Evolutionary conservation across 202 grass and related monocot species (phyloP), one percentile per base, ranked within the genome.

Genomic region (Carex sylvatica): DNA sequence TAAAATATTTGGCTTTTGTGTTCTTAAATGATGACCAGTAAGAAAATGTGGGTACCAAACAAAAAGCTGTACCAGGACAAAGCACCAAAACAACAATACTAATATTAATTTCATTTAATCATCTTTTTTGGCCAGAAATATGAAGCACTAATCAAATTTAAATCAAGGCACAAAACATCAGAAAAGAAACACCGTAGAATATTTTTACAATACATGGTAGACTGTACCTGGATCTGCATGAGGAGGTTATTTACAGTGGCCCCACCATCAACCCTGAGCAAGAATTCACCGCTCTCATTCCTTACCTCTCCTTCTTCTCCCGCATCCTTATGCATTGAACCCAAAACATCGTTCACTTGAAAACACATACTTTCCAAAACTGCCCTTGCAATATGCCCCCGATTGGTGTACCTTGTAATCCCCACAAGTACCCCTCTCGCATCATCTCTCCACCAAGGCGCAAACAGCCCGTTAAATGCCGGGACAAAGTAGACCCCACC

Each of bases 361-460:
- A 95, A 98, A 51, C 92, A 98, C 84, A 98, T 92, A 74, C 95
- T 98, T 80, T 98, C 92, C 0, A 98, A 88, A 4, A 98, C 95
- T 2, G 95, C 80, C 63, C 92, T 86, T 60, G 92, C 92, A 80
- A 98, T 90, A 47, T 98, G 95, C 0, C 84, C 90, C 44, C 89
- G 95, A 33, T 88, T 98, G 0, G 95, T 93, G 80, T 92, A 95
- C 20, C 92, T 86, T 4, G 95, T 98, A 56, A 98, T 98, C 9
- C 95, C 95, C 28, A 98, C 86, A 0, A 89, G 88, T 16, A 91
- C 85, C 0, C 95, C 95, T 47, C 95, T 89, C 0, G 95, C 95
- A 54, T 95, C 95, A 51, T 98, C 95, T 7, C 86, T 87, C 95
- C 95, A 98, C 95, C 95, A 98, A 56, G 95, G 95, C 18, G 95